A percentile compares a stretch with the other conserved stretches of the same genome.
phyloP scores from a whole-genome alignment of 78 protist species.

The Creolimax fragrantissima region DNA sequence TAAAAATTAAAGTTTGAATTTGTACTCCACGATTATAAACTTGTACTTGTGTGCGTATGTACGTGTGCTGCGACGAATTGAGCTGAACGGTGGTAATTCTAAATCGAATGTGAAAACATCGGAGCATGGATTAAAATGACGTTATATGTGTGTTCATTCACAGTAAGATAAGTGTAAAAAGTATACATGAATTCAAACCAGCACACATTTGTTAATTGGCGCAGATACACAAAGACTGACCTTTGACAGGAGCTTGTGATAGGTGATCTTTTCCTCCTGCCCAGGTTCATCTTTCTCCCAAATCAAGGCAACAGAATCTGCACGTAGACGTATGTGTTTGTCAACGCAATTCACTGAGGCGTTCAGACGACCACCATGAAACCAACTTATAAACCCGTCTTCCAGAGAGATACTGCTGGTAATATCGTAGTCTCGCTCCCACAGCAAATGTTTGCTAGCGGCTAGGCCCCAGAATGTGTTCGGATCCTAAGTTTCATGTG shows the following conservation, averaged over 20 bases:
- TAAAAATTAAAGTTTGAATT: too few species aligned
- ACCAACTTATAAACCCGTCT: neutral
- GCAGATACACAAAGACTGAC: too few species aligned
- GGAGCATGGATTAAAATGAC: too few species aligned
- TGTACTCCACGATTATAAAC: too few species aligned
- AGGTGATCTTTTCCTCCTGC: neutral
- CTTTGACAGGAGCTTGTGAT: neutral
- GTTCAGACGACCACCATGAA: constrained; percentile 20
- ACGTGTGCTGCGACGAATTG: too few species aligned
- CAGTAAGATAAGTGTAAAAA: too few species aligned
- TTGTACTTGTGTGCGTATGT: too few species aligned
- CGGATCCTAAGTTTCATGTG: neutral
- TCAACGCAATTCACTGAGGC: constrained; percentile 24
- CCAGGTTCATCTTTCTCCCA: constrained; percentile 19
- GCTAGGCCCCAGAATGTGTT: neutral
- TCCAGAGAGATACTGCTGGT: neutral
- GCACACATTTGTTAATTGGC: too few species aligned
- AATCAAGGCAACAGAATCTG: neutral
- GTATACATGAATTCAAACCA: too few species aligned
- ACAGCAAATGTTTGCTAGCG: neutral
- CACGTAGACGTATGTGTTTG: neutral
- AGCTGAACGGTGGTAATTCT: too few species aligned
- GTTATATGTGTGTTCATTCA: too few species aligned
- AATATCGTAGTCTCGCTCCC: neutral
- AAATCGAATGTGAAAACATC: too few species aligned